Conservation (phyloP, 106 monocot genomes). For the Dioscorea alata region DNA sequence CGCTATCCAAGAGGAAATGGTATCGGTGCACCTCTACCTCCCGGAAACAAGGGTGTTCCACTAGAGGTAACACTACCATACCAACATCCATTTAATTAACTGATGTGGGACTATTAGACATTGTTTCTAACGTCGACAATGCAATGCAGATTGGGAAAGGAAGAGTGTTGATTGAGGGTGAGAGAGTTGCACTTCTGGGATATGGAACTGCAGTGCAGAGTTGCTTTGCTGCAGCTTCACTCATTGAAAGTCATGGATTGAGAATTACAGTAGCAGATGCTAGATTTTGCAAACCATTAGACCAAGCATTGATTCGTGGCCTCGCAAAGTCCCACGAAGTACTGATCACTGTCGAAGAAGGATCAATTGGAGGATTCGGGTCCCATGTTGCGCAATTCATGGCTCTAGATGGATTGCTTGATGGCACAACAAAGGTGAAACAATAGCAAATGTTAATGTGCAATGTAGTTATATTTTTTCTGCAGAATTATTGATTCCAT, state of each 20-base stretch:
- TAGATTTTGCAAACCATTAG: conserved; percentile 91
- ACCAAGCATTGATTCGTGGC: conserved; percentile 60
- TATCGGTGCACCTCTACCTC: conserved; percentile 63
- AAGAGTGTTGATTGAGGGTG: conserved; percentile 66
- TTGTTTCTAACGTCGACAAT: not conserved
- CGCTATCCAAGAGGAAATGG: conserved; percentile 91
- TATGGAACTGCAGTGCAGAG: conserved; percentile 90
- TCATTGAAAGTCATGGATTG: conserved; percentile 48
- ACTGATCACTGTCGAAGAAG: conserved; percentile 89
- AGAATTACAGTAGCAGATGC: conserved; percentile 88
- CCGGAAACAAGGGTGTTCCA: conserved; percentile 82
- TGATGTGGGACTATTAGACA: not conserved
- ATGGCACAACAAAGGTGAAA: conserved; percentile 64
- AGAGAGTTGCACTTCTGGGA: conserved; percentile 81
- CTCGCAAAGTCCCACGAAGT: conserved; percentile 69
- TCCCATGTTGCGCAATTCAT: conserved; percentile 95
- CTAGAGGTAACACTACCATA: conserved; percentile 48
- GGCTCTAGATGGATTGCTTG: conserved; percentile 85
- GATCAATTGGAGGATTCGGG: conserved; percentile 86
- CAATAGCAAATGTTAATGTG: not conserved
- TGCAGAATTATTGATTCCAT: not conserved
- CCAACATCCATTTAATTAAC: too few species aligned
- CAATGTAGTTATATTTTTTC: not conserved
- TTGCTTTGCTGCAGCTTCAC: conserved; percentile 67
- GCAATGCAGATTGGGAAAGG: conserved; percentile 72